phyloP scores from a whole-genome alignment of 768 basidiomycete genomes.

The Russula vinacea region DNA sequence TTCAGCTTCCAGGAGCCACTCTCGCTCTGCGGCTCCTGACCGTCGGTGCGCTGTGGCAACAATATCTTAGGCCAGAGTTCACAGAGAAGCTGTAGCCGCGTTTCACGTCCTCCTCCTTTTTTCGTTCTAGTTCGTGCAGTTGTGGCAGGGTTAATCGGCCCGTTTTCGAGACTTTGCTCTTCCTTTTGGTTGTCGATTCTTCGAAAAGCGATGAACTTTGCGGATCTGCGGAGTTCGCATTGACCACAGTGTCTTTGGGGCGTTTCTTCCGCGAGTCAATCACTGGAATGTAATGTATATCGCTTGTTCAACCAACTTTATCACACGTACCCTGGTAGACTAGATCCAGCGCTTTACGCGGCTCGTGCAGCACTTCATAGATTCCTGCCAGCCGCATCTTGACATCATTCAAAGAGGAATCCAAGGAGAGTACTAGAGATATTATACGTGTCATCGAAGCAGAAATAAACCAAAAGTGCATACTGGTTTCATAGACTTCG shows the following conservation, averaged over 20 bases:
- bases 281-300: conserved; percentile 32
- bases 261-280: conserved; percentile 39
- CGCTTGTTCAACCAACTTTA: not conserved
- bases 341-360: conserved; percentile 75
- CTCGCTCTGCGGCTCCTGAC: conserved; percentile 51
- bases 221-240: conserved; percentile 30
- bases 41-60: conserved; percentile 38
- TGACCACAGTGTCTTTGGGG: conserved; percentile 23
- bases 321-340: conserved; percentile 69
- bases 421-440: conserved; percentile 61
- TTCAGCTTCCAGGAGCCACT: conserved; percentile 84
- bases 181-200: conserved; percentile 46
- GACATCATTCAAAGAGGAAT: conserved; percentile 74
- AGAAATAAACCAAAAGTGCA: conserved; percentile 28
- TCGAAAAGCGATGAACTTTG: conserved; percentile 57
- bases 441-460: not conserved
- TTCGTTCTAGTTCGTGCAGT: conserved; percentile 35
- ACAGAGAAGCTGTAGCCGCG: conserved; percentile 56
- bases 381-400: conserved; percentile 90
- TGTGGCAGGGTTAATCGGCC: conserved; percentile 54
- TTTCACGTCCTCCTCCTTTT: conserved; percentile 55
- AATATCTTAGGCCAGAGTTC: conserved; percentile 62
- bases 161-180: conserved; percentile 40
- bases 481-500: conserved; percentile 81
- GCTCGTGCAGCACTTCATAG: conserved; percentile 79